Base-by-base conservation (phyloP, 208 protist genomes). In the Novymonas esmeraldas region DNA sequence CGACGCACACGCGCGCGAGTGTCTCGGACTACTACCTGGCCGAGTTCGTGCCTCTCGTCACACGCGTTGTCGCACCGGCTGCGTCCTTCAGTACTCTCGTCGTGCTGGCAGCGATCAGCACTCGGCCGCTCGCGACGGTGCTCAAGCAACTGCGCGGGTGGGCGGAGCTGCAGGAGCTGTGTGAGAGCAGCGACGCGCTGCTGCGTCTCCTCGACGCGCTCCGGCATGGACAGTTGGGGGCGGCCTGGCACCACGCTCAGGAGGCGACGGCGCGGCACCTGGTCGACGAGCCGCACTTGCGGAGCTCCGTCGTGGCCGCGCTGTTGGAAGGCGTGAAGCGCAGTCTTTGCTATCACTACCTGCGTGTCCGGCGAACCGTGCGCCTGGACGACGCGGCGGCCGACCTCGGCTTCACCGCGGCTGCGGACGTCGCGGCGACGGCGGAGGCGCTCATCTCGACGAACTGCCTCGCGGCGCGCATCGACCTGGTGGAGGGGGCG, bases 261-360 rank as follows among this genome's bases (percentile, higher is more conserved):
- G 73, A 66, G 6, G 78, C 80, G 2, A 74, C 76, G 7, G 33
- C 20, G 6, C 24, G 16, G n/a, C 66, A 61, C 66, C 69, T 75
- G 42, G 39, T 24, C 10, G 18, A 24, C 67, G 36, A 44, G 29
- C 49, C 64, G 5, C 63, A 70, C 44, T 1, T 76, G 24, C 28
- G 28, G 0, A 18, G 34, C 11, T 20, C 36, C 5, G 44, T 65
- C 33, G n/a, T 66, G 46, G 42, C 76, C 31, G 45, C 26, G 10
- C 36, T 69, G 24, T 45, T 92, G 46, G 62, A 78, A 59, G 16
- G 52, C 2, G 76, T 82, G 44, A 38, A 38, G 24, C 39, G 63
- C n/a, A 72, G 72, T 6, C 10, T 86, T 0, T 82, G 79, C 62
- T 85, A 58, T 44, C 70, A 85, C 42, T 81, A 80, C 67, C 7